phyloP scores from a whole-genome alignment of 2,329 filamentous ascomycete species.

The Thielaviopsis populi region DNA sequence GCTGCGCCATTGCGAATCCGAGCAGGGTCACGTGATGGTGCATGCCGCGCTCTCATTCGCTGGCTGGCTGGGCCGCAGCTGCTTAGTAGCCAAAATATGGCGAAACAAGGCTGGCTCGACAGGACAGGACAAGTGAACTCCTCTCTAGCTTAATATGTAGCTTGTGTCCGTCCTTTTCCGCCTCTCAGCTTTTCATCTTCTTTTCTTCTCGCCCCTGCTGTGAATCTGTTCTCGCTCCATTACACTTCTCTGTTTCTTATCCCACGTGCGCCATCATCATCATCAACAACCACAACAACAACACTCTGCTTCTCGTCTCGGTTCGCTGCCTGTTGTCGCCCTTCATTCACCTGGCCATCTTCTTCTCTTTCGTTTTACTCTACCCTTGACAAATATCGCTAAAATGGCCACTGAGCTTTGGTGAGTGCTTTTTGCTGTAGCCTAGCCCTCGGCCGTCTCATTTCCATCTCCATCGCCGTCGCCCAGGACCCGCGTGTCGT shows the following conservation, averaged over 20 bases:
- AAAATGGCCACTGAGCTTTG: conserved; percentile 70
- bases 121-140: neutral
- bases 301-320: neutral
- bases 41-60: neutral
- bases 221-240: neutral
- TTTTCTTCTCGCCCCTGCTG: neutral
- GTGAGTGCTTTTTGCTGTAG: conserved; percentile 43
- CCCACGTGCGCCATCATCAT: neutral
- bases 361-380: conserved; percentile 15
- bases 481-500: too few species aligned
- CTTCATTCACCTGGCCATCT: conserved; percentile 6
- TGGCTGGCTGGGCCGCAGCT: neutral
- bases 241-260: neutral
- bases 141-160: neutral
- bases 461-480: neutral
- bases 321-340: neutral
- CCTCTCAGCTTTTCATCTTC: neutral
- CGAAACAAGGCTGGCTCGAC: neutral
- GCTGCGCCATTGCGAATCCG: conserved; percentile 4
- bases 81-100: neutral
- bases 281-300: too few species aligned
- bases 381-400: conserved; percentile 25
- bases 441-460: conserved; percentile 13
- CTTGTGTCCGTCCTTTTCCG: neutral
- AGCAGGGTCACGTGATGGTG: neutral